phyloP scores from a whole-genome alignment of 2,329 filamentous ascomycete species.

The Pseudohalonectria lignicola region DNA sequence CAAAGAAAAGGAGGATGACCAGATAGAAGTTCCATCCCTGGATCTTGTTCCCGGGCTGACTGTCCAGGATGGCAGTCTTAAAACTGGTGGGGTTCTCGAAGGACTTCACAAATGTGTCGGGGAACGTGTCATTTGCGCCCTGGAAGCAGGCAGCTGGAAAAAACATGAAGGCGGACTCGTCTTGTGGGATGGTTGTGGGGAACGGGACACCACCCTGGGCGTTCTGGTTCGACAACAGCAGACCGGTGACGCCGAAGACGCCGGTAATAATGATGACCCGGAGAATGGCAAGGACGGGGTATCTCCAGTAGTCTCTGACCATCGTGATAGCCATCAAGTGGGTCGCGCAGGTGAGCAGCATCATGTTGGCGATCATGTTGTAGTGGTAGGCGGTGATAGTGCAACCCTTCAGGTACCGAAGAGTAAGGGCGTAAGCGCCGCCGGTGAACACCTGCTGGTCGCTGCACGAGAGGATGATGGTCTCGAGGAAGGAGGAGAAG shows the following conservation, averaged over 20 bases:
- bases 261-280: slow-evolving; percentile 16
- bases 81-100: slow-evolving; percentile 5
- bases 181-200: slow-evolving; percentile 15
- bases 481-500: too few species aligned
- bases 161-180: slow-evolving; percentile 13
- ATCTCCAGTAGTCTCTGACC: slow-evolving; percentile 21
- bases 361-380: slow-evolving; percentile 22
- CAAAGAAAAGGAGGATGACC: slow-evolving; percentile 13
- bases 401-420: slow-evolving; percentile 21
- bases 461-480: slow-evolving; percentile 19
- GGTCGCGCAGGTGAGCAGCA: slow-evolving; percentile 23
- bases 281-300: slow-evolving; percentile 15
- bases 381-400: slow-evolving; percentile 24
- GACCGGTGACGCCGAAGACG: slow-evolving; percentile 18
- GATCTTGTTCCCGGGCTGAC: background rate
- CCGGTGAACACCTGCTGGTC: slow-evolving; percentile 26
- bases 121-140: slow-evolving; percentile 3
- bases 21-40: slow-evolving; percentile 15
- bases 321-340: slow-evolving; percentile 22
- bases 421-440: slow-evolving; percentile 21
- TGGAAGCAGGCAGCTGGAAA: slow-evolving; percentile 21
- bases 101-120: slow-evolving; percentile 7
- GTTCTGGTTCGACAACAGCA: slow-evolving; percentile 20
- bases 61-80: slow-evolving; percentile 7
- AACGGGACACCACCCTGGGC: slow-evolving; percentile 10